Evolutionary conservation across 345 rosid genomes (phyloP).

Genomic region (Lepidium aucheri): DNA sequence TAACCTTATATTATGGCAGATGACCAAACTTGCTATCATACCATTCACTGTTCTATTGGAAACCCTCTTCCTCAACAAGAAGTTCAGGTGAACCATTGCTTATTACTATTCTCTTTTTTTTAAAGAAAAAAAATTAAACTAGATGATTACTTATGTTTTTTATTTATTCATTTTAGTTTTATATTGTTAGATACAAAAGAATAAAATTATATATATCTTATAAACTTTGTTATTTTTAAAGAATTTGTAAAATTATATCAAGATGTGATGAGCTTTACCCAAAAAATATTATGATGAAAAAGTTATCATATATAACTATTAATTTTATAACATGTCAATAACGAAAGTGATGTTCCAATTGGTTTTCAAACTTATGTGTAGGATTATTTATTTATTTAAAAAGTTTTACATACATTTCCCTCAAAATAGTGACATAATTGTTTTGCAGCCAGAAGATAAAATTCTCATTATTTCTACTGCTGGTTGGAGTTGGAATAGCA

Average conservation of each 20-base stretch:
- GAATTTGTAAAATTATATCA: not conserved
- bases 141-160: not conserved
- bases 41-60: slow-evolving; percentile 95
- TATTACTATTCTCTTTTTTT: not conserved
- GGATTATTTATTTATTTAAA: not conserved
- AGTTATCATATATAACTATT: not conserved
- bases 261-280: not conserved
- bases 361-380: not conserved
- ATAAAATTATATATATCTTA: not conserved
- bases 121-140: not conserved
- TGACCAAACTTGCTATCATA: slow-evolving; percentile 97
- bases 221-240: not conserved
- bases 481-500: slow-evolving; percentile 87
- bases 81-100: slow-evolving; percentile 56
- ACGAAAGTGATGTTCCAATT: not conserved
- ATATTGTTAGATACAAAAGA: not conserved
- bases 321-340: not conserved
- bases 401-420: not conserved
- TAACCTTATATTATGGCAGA: slow-evolving; percentile 36
- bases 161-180: not conserved
- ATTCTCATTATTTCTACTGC: slow-evolving; percentile 53
- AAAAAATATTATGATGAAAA: not conserved
- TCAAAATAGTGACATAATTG: not conserved
- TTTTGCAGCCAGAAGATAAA: slow-evolving; percentile 73
- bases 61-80: slow-evolving; percentile 82